These are phyloP conservation scores for Naganishia friedmannii DNA, from an alignment of 768 basidiomycete species.

Conservation along the genomic window DNA sequence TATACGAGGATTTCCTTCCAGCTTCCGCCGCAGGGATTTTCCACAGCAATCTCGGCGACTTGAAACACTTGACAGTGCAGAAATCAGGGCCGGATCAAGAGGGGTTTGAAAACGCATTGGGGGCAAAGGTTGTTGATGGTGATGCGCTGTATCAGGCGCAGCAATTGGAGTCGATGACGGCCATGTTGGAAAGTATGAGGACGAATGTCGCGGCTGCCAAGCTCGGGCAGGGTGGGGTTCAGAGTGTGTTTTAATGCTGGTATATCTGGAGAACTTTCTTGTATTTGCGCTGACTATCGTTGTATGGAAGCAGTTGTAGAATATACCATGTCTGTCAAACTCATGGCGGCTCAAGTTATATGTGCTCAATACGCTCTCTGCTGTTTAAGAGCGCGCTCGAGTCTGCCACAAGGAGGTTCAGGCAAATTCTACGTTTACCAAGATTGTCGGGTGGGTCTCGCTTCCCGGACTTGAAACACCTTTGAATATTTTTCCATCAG, in stretches of 20 bases:
- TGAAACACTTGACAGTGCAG: constrained; percentile 16
- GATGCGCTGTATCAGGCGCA: constrained; percentile 39
- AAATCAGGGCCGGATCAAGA: constrained; percentile 31
- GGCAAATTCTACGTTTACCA: not conserved
- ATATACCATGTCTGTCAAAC: not conserved
- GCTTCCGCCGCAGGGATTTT: constrained; percentile 50
- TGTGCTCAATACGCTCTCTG: not conserved
- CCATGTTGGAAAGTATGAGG: constrained; percentile 19
- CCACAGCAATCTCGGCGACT: constrained; percentile 40
- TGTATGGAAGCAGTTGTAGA: not conserved
- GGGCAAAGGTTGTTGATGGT: constrained; percentile 38
- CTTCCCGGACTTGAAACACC: not conserved
- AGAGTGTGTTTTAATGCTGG: constrained; percentile 11
- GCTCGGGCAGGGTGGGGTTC: not conserved
- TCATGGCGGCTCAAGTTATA: not conserved
- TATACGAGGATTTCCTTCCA: constrained; percentile 49
- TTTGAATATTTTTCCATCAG: not conserved
- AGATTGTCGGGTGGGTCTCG: not conserved
- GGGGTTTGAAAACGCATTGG: constrained; percentile 40
- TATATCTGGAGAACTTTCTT: not conserved
- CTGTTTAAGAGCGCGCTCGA: not conserved
- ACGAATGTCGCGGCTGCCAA: not conserved
- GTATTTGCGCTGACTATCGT: not conserved
- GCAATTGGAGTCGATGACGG: constrained; percentile 31
- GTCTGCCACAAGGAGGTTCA: not conserved